Evolutionary conservation across 108 stramenopile species (phyloP), one percentile per base, ranked within the genome.

Genomic region (Parmales sp.): DNA sequence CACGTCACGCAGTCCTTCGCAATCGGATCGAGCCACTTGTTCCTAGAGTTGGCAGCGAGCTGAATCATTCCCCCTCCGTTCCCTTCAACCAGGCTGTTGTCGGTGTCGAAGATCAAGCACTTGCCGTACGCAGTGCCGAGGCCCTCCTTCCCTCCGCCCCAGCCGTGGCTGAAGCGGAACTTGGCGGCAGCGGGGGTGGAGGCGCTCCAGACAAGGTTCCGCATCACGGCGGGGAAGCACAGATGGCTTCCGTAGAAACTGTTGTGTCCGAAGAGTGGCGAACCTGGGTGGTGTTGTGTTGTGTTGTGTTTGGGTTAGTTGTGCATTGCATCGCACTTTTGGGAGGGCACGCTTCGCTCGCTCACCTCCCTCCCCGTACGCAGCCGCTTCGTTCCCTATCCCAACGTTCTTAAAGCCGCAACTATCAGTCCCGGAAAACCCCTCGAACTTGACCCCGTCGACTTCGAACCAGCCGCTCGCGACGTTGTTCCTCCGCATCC

Each of bases 1-100:
- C 54, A 60, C 16, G 29, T 60, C 11, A 60, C 36, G 54, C 54
- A 60, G 54, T 60, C 54, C 54, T 60, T 5, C 1, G 54, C 54
- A 28, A 60, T 20, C 54, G 29, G 29, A 34, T 28, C 26, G 3
- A 34, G 54, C 54, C 54, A 60, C 31, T 60, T 60, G 31, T 60
- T 60, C 54, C 20, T 60, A 34, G n/a, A 19, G 54, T 60, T 0
- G 4, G 11, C 46, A 11, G 4, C 46, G 11, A 23, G 2, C n/a
- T n/a, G n/a, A n/a, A n/a, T n/a, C 3, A n/a, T 23, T 11, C 46
- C 46, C 3, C 29, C 29, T 4, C 31, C 54, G 31, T 3, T 20
- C 7, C 31, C 31, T 16, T 34, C 54, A 16, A 60, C 20, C 31
- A 60, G 26, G 20, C n/a, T 60, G 16, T 16, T 34, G 54, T 60